phyloP scores from a whole-genome alignment of 768 basidiomycete genomes.

The Galerina sulciceps region DNA sequence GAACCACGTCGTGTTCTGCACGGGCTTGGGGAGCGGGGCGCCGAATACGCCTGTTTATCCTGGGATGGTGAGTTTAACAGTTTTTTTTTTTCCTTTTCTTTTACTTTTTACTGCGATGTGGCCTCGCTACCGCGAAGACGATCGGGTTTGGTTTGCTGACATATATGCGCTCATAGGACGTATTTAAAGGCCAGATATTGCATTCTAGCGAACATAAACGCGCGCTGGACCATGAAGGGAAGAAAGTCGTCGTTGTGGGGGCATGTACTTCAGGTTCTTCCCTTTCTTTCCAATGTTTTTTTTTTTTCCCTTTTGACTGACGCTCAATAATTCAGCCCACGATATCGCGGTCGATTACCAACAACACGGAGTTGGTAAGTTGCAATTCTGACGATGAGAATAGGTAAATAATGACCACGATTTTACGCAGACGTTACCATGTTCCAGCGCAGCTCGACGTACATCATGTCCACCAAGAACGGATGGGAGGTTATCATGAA shows the following conservation, averaged over 20 bases:
- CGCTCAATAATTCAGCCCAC: constrained; percentile 31
- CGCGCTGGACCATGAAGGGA: constrained; percentile 54
- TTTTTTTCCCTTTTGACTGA: not conserved
- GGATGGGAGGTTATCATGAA: constrained; percentile 35
- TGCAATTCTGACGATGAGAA: not conserved
- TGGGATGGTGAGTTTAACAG: constrained; percentile 35
- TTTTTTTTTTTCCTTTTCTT: too few species aligned
- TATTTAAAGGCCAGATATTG: constrained; percentile 51
- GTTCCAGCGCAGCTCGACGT: constrained; percentile 43
- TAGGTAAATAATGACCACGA: not conserved
- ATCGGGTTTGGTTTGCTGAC: too few species aligned
- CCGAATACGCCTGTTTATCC: constrained; percentile 50
- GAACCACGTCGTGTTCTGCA: constrained; percentile 60
- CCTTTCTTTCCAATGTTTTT: not conserved
- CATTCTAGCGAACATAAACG: constrained; percentile 59
- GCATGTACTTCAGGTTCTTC: constrained; percentile 60
- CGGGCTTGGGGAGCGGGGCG: constrained; percentile 53
- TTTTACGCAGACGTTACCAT: constrained; percentile 18
- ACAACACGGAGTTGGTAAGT: constrained; percentile 36
- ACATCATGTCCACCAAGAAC: constrained; percentile 50
- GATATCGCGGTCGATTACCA: constrained; percentile 44
- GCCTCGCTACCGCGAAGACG: too few species aligned
- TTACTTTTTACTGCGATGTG: too few species aligned
- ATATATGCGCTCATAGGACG: too few species aligned
- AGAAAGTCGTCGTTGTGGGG: constrained; percentile 71